phyloP scores from a whole-genome alignment of 441 rosid species.

The Adansonia rubrostipa region DNA sequence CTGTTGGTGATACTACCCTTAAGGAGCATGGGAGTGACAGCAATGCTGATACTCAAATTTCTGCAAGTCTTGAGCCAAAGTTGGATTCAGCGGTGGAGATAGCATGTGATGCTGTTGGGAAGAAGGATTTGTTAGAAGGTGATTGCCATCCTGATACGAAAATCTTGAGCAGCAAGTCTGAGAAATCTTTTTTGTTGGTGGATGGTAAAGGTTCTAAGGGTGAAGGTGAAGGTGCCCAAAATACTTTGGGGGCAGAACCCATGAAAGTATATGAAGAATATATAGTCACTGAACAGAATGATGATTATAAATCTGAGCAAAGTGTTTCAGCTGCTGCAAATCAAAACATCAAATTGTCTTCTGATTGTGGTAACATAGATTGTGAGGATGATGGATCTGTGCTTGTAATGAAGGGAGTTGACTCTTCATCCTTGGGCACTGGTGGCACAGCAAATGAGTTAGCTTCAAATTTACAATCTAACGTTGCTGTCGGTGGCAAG shows the following conservation, averaged over 20 bases:
- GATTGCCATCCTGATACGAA: constrained; percentile 33
- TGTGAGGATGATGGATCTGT: constrained; percentile 27
- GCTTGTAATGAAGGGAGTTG: constrained; percentile 31
- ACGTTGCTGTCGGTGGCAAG: constrained; percentile 38
- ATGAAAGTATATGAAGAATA: constrained; percentile 28
- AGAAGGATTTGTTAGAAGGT: constrained; percentile 31
- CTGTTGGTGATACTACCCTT: not conserved
- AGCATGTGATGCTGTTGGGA: constrained; percentile 24
- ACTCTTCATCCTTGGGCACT: constrained; percentile 31
- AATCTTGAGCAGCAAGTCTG: constrained; percentile 34
- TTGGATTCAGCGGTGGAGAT: constrained; percentile 36
- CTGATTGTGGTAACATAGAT: constrained; percentile 32
- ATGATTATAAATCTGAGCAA: constrained; percentile 22
- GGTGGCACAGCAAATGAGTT: constrained; percentile 38
- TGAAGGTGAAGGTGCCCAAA: constrained; percentile 34
- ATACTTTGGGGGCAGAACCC: constrained; percentile 37
- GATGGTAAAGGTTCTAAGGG: constrained; percentile 33
- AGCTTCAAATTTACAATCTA: constrained; percentile 39
- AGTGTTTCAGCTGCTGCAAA: constrained; percentile 29
- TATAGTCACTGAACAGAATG: constrained; percentile 27
- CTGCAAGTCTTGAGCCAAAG: constrained; percentile 30
- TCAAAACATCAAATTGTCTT: constrained; percentile 40
- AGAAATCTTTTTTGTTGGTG: constrained; percentile 30
- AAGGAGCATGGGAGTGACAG: not conserved
- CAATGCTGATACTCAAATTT: constrained; percentile 24